A percentile compares a stretch with the other conserved stretches of the same genome.
phyloP scores from a whole-genome alignment of 1,284 basidiomycete genomes.

The Cutaneotrichosporon sp. region DNA sequence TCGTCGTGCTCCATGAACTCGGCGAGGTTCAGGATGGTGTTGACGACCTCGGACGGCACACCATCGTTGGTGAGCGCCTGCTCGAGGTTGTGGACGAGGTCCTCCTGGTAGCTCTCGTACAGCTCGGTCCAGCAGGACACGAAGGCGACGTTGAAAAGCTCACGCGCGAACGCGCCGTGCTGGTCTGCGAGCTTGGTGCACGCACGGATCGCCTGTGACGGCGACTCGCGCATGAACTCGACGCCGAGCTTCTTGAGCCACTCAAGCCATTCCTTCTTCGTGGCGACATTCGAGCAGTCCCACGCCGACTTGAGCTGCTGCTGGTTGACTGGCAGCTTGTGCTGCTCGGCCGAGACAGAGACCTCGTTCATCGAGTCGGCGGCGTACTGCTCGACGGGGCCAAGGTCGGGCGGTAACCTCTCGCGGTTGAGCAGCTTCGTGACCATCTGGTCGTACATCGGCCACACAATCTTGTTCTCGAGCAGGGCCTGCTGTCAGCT shows the following conservation, averaged over 20 bases:
- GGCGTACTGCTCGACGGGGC: constrained; percentile 54
- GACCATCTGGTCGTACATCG: constrained; percentile 85
- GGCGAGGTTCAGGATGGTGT: constrained; percentile 90
- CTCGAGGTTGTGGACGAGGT: constrained; percentile 89
- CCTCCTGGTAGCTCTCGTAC: constrained; percentile 95
- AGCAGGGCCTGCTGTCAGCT: constrained; percentile 64
- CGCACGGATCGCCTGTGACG: constrained; percentile 93
- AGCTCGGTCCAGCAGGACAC: constrained; percentile 97
- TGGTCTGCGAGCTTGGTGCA: constrained; percentile 93
- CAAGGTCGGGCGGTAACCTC: constrained; percentile 68
- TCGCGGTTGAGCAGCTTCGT: constrained; percentile 90
- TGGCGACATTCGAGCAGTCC: constrained; percentile 81
- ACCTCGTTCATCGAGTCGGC: constrained; percentile 32
- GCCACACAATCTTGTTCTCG: constrained; percentile 77
- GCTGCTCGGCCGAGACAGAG: constrained; percentile 63
- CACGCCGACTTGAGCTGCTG: constrained; percentile 97
- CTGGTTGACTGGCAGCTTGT: constrained; percentile 93
- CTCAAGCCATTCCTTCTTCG: constrained; percentile 89
- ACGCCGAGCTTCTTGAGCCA: constrained; percentile 95
- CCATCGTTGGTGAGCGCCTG: constrained; percentile 76
- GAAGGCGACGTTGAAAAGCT: constrained; percentile 98
- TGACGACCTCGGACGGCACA: constrained; percentile 89
- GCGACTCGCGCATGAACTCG: constrained; percentile 98
- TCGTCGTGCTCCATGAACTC: constrained; percentile 99
- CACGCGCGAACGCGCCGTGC: constrained; percentile 87